Evolutionary conservation across 164 flowering plant species (phyloP), one percentile per base, ranked within the genome.

Genomic region (Vitis riparia): DNA sequence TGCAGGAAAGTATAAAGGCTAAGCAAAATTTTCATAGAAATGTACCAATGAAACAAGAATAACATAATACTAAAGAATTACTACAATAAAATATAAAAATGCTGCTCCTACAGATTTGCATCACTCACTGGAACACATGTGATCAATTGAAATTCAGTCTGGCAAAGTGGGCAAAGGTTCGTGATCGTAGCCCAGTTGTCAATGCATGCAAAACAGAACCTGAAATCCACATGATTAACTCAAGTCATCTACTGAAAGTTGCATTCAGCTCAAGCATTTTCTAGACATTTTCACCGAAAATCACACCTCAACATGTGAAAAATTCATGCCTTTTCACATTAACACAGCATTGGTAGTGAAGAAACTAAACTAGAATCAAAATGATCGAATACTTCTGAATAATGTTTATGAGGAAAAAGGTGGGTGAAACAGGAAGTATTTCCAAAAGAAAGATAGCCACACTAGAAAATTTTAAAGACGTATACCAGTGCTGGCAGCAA

Each of bases 171-270:
- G 76, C 98, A 96, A 13, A 96, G 87, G 79, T 90, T 96, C 69
- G 94, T 96, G 76, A 96, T 89, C 67, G 95, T 85, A 56, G 97
- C 88, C 99, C 99, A 96, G 75, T 96, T 92, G 86, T 96, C 99
- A 83, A 93, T 92, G 87, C 99, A 93, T 37, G 75, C 79, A 82
- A 96, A 96, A 81, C 99, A 96, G 76, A 91, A 96, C 98, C 99
- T 96, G 91, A 72, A 75, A 79, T 55, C 52, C 14, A 69, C 68
- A 76, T 37, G 50, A 73, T 47, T 1, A 51, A 61, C 29, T 19
- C 51, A 55, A 29, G 30, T 9, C 52, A 56, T 59, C 50, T 59
- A 63, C 48, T 60, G 29, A 71, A 15, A 37, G 11, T 23, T 19
- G 30, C 59, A 67, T 67, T 32, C n/a, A 12, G 10, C 9, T 5